A percentile compares a stretch with the other conserved stretches of the same genome.
Conservation (phyloP, 139 green algal genomes). For the Chlamydomonas applanata region DNA sequence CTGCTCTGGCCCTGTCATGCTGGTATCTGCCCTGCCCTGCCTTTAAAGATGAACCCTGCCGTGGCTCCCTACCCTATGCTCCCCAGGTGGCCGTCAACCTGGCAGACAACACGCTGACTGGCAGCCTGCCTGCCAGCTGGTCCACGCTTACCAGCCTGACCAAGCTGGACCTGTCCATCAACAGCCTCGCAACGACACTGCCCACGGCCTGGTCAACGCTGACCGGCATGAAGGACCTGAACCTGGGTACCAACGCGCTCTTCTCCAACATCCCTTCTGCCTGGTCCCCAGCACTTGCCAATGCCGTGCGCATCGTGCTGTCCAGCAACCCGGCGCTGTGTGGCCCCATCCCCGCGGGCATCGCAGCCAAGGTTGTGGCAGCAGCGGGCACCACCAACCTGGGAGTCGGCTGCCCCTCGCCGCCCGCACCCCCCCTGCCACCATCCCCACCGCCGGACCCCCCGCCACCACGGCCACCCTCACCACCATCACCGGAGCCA, state of each 20-base stretch:
- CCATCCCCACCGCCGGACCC: background rate
- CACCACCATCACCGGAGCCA: background rate
- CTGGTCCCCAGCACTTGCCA: constrained; percentile 14
- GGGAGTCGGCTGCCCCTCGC: background rate
- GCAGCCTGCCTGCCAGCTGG: constrained; percentile 18
- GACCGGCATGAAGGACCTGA: background rate
- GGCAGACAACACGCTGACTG: constrained; percentile 17
- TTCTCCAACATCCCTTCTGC: constrained; percentile 7
- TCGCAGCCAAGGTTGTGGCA: background rate
- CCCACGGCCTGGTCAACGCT: background rate
- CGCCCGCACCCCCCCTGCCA: background rate
- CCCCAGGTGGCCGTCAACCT: constrained; percentile 7
- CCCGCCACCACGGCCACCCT: background rate
- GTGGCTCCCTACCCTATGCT: too few species aligned
- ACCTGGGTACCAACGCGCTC: constrained; percentile 14
- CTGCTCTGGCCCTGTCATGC: too few species aligned
- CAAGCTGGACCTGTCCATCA: constrained; percentile 5
- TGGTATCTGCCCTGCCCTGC: too few species aligned
- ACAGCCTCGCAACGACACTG: constrained; percentile 3
- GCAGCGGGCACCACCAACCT: background rate
- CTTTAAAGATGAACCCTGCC: too few species aligned
- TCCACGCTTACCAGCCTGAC: background rate
- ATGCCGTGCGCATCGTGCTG: background rate
- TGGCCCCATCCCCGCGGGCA: background rate
- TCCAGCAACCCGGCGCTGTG: too few species aligned